Percentiles rank a stretch among this genome's conserved stretches.
These are phyloP conservation scores for Mycena maculata DNA, from an alignment of 768 basidiomycete genomes.

Conservation along the genomic window DNA sequence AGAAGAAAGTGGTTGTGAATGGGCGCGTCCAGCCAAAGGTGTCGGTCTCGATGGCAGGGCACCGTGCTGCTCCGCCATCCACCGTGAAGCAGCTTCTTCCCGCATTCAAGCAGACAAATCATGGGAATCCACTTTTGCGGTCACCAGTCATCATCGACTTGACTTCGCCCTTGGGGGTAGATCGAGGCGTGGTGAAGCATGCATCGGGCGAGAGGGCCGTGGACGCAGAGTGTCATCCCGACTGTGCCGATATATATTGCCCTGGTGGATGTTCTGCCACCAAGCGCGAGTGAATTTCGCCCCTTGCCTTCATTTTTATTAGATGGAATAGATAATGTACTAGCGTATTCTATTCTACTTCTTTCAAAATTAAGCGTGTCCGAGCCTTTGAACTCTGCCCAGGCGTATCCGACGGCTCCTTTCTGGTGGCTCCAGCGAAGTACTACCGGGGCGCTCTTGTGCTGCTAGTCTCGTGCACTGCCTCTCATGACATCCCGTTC, in stretches of 20 bases:
- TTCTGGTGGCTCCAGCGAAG: no score
- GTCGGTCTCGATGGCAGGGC: neutral
- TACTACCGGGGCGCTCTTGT: no score
- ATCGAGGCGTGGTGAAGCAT: neutral
- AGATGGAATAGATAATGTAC: no score
- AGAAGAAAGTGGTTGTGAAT: neutral
- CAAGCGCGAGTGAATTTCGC: neutral
- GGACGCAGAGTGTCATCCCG: constrained; percentile 5
- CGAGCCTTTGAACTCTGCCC: no score
- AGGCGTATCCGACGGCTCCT: no score
- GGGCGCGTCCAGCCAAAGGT: neutral
- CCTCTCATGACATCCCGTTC: no score
- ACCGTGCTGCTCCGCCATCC: neutral
- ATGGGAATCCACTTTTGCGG: neutral
- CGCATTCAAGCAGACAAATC: constrained; percentile 2
- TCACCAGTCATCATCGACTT: neutral
- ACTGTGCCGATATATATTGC: constrained; percentile 17
- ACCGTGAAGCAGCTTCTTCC: neutral
- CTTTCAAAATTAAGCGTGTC: no score
- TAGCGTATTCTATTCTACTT: no score
- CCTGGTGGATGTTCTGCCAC: constrained; percentile 5
- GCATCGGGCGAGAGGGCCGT: neutral
- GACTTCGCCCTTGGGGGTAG: neutral
- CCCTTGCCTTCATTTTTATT: neutral
- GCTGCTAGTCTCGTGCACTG: no score